Conservation (phyloP, 352 stramenopile species). For the Phytophthora quininea region DNA sequence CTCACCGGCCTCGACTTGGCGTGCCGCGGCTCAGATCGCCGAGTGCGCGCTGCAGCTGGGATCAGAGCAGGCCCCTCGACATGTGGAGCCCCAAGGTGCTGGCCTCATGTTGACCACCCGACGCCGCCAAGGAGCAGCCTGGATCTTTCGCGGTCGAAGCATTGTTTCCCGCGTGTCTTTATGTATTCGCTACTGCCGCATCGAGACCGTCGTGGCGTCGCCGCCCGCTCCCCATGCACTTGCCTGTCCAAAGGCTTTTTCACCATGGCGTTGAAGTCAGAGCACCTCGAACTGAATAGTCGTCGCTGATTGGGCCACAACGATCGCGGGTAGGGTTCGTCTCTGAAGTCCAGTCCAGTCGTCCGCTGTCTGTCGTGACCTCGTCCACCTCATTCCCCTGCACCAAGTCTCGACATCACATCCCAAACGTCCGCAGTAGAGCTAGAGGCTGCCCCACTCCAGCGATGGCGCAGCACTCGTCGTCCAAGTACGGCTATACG, state of each 20-base stretch:
- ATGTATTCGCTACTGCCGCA: background rate
- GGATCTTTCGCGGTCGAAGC: background rate
- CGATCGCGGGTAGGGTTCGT: too few species aligned
- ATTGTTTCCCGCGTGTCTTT: background rate
- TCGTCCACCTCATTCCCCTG: slow-evolving; percentile 3
- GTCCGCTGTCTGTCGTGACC: slow-evolving; percentile 18
- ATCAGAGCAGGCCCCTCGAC: background rate
- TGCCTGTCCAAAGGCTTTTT: background rate
- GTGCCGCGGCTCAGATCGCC: background rate
- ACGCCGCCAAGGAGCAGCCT: background rate
- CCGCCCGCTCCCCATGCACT: too few species aligned
- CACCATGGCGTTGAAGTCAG: background rate
- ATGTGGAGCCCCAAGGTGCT: background rate
- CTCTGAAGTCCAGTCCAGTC: slow-evolving; percentile 32
- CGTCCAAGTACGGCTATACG: slow-evolving; percentile 68
- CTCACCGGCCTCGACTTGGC: too few species aligned
- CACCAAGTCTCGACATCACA: slow-evolving; percentile 7
- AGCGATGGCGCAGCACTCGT: slow-evolving; percentile 1
- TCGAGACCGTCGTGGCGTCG: background rate
- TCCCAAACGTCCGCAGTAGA: slow-evolving; percentile 30
- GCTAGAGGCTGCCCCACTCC: background rate
- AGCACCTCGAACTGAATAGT: too few species aligned
- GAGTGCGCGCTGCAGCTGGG: background rate
- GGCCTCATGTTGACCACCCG: background rate
- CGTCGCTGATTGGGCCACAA: too few species aligned